Evolutionary conservation across 768 basidiomycete species (phyloP), one percentile per base, ranked within the genome.

Genomic region (Boletus insuetus): DNA sequence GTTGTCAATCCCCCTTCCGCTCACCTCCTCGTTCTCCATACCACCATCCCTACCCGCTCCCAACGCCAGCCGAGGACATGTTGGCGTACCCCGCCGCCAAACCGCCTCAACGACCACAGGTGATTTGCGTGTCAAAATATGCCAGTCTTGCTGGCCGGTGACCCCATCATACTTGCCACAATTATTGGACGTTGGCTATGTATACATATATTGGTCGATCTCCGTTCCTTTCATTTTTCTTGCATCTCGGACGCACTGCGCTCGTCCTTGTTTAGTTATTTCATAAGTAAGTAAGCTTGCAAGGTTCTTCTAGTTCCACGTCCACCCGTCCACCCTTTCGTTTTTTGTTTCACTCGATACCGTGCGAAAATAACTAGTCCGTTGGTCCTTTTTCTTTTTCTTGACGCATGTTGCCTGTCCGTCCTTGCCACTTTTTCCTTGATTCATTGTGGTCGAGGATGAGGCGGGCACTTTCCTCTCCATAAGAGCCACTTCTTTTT

Each of bases 11-110:
- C 12, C 54, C 49, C 31, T 41, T 60, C 44, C 60, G 54, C 11
- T 50, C 58, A 1, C 62, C 61, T 19, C 57, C 68, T 4, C 50
- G 47, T 11, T 34, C 59, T 6, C 39, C 58, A 9, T 34, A 56
- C n/a, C 49, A 46, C 14, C 38, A 16, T 51, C 68, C 78, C 24
- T 73, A 81, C 59, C 83, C 83, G 11, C 74, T 86, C 16, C 84
- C 84, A 12, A 81, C 79, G 62, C 81, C 83, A 11, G 69, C 79
- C n/a, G 73, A 75, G 40, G 71, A 79, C 43, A 85, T 85, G 83
- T 58, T 77, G 43, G 59, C 64, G 54, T 59, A 59, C 61, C 60
- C 61, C 12, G 39, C 54, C 10, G 17, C 42, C 6, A 66, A 59
- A 47, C 13, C 42, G 8, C 46, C 35, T 9, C 63, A 49, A 45